Percentiles rank a stretch among this genome's conserved stretches.
phyloP scores from a whole-genome alignment of 2,329 filamentous ascomycete species.

The Apiospora malaysiana region DNA sequence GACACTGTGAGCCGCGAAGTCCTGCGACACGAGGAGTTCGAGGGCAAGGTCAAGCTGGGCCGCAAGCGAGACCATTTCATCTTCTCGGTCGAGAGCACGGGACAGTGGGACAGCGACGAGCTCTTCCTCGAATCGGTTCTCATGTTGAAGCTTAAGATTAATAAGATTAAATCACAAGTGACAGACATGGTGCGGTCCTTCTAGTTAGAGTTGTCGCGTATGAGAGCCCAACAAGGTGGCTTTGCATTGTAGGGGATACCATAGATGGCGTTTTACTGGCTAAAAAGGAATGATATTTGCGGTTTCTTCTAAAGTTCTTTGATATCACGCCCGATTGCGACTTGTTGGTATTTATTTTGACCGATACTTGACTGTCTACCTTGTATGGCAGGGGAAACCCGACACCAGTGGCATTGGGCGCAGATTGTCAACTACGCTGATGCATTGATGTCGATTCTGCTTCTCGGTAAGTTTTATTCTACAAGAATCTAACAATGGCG shows the following conservation, averaged over 20 bases:
- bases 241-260: constrained; percentile 23
- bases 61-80: constrained; percentile 95
- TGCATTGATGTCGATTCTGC: not conserved
- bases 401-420: not conserved
- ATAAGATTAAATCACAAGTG: constrained; percentile 73
- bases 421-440: not conserved
- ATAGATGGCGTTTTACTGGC: constrained; percentile 21
- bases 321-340: not conserved
- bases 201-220: constrained; percentile 13
- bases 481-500: not conserved
- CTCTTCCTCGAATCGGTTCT: constrained; percentile 90
- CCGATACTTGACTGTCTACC: not conserved
- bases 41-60: constrained; percentile 93
- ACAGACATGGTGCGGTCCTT: constrained; percentile 61
- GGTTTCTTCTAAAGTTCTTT: not conserved
- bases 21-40: constrained; percentile 88
- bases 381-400: not conserved
- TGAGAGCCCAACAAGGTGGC: not conserved
- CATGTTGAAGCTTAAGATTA: constrained; percentile 84
- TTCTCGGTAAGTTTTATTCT: not conserved
- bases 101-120: constrained; percentile 92
- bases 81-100: constrained; percentile 92
- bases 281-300: constrained; percentile 20
- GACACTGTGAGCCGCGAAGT: constrained; percentile 96
- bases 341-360: not conserved